These are phyloP conservation scores for Apiotrichum sp. DNA, from an alignment of 1,284 basidiomycete genomes.

Conservation along the genomic window DNA sequence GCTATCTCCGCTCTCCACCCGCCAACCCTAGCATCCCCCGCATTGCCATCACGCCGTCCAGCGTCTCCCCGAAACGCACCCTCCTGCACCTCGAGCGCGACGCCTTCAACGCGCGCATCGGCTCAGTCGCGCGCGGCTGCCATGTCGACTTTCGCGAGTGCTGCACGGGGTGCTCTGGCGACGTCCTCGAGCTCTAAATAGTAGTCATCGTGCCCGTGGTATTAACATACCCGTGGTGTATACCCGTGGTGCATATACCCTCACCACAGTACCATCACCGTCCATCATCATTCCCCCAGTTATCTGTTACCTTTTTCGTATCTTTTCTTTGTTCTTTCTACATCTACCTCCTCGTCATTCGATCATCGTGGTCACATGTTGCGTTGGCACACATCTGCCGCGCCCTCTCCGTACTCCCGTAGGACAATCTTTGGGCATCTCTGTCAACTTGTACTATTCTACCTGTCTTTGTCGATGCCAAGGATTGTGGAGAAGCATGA, in stretches of 20 bases:
- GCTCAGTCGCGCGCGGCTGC: slow-evolving; percentile 3
- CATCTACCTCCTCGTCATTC: background rate
- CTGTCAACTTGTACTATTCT: slow-evolving; percentile 1
- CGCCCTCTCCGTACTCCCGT: background rate
- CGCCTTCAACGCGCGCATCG: slow-evolving; percentile 6
- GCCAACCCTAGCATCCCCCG: slow-evolving; percentile 10
- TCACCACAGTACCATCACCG: background rate
- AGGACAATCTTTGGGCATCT: slow-evolving; percentile 4
- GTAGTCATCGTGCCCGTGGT: too few relatives aligned
- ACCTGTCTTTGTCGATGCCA: background rate
- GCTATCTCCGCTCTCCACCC: slow-evolving; percentile 14
- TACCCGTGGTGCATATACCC: background rate
- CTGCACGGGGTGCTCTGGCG: slow-evolving; percentile 28
- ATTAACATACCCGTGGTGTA: background rate
- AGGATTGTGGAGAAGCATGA: background rate
- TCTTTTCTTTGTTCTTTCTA: background rate
- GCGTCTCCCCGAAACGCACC: slow-evolving; percentile 12
- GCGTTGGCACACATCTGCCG: background rate
- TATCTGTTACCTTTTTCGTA: too few relatives aligned
- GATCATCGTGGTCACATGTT: background rate
- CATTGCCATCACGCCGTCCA: slow-evolving; percentile 14
- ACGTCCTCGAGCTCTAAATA: slow-evolving; percentile 27
- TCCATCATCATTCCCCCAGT: background rate
- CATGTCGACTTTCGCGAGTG: slow-evolving; percentile 24
- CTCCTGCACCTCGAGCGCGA: slow-evolving; percentile 9